Evolutionary conservation across 805 yeast species (phyloP).

Genomic region (Teunomyces kruisii): DNA sequence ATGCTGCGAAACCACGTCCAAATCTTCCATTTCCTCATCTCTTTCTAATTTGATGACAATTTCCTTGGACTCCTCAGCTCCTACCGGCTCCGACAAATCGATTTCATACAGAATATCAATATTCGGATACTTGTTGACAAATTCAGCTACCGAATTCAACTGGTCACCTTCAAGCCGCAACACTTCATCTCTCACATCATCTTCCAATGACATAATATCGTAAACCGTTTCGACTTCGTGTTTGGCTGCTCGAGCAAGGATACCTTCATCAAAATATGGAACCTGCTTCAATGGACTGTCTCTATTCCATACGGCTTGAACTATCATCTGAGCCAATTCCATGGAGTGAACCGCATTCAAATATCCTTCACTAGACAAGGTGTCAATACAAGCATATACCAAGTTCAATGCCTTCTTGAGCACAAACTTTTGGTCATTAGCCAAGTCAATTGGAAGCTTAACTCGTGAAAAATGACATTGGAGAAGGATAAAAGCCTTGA

Average conservation of each 20-base stretch:
- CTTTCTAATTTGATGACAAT: conserved; percentile 54
- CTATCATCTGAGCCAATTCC: conserved; percentile 86
- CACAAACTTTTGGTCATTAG: conserved; percentile 54
- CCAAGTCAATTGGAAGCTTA: conserved; percentile 56
- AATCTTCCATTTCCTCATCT: conserved; percentile 78
- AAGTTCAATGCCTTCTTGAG: conserved; percentile 50
- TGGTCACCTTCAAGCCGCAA: conserved; percentile 49
- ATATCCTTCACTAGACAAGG: conserved; percentile 76
- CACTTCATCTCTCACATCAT: conserved; percentile 65
- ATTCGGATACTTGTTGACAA: conserved; percentile 88
- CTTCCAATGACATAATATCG: conserved; percentile 79
- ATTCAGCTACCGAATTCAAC: conserved; percentile 71
- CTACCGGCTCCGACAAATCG: conserved; percentile 39
- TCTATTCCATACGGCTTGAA: conserved; percentile 82
- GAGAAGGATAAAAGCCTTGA: conserved; percentile 70
- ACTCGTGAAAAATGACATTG: conserved; percentile 81
- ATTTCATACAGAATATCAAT: conserved; percentile 65
- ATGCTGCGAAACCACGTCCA: conserved; percentile 55
- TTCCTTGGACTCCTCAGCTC: conserved; percentile 47
- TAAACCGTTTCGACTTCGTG: conserved; percentile 67
- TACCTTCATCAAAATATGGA: conserved; percentile 58
- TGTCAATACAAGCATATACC: conserved; percentile 69
- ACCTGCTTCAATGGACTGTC: conserved; percentile 79
- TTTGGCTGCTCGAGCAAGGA: conserved; percentile 54
- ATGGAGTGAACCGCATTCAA: conserved; percentile 77